phyloP scores from a whole-genome alignment of 2,329 filamentous ascomycete genomes.

The Drechslerella coelobrocha region DNA sequence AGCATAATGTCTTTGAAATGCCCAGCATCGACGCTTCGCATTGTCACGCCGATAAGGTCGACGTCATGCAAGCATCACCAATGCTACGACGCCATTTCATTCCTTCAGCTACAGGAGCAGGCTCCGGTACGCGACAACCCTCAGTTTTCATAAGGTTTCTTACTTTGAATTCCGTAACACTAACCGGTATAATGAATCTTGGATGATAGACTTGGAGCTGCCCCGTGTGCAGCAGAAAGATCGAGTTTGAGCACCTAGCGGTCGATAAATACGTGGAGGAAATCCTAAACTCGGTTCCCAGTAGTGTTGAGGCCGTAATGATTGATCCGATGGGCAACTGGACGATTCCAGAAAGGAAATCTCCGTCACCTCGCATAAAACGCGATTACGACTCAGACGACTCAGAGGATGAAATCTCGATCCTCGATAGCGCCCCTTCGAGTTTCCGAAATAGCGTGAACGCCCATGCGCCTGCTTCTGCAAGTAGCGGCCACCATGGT shows the following conservation, averaged over 20 bases:
- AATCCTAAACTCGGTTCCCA: conserved; percentile 76
- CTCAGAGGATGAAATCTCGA: conserved; percentile 44
- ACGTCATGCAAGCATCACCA: conserved; percentile 84
- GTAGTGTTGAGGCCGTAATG: conserved; percentile 79
- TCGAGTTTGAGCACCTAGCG: conserved; percentile 80
- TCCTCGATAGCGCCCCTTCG: conserved; percentile 49
- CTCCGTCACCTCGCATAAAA: conserved; percentile 33
- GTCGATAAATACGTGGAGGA: conserved; percentile 93
- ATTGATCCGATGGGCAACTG: conserved; percentile 88
- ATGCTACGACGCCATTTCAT: conserved; percentile 92
- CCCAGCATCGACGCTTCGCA: conserved; percentile 83
- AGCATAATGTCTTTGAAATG: conserved; percentile 90
- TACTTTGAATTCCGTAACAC: not conserved
- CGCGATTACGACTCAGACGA: conserved; percentile 34
- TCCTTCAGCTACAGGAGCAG: conserved; percentile 92
- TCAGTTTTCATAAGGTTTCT: too few relatives aligned
- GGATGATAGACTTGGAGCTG: conserved; percentile 77
- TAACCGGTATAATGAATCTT: not conserved
- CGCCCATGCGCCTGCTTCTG: conserved; percentile 51
- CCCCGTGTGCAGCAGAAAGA: conserved; percentile 85
- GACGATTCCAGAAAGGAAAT: conserved; percentile 61
- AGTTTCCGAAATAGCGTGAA: conserved; percentile 54
- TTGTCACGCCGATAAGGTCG: conserved; percentile 80
- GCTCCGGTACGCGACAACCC: conserved; percentile 66
- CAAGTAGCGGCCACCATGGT: conserved; percentile 30